Percentiles rank a stretch among this genome's conserved stretches.
Evolutionary conservation across 768 basidiomycete genomes (phyloP).

Genomic region (Mycena maculata): DNA sequence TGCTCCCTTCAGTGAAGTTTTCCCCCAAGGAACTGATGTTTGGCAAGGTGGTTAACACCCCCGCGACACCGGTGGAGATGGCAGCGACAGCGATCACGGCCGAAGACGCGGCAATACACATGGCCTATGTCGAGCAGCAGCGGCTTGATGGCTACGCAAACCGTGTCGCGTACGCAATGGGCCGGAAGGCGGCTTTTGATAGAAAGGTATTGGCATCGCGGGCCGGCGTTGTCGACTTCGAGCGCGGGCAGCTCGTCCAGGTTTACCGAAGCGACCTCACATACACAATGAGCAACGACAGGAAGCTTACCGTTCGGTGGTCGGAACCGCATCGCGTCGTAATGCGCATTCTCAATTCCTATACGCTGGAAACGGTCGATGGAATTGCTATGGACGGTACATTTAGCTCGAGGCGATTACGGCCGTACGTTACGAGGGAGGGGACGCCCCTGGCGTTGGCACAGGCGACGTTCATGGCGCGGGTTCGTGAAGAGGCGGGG

Average conservation of each 20-base stretch:
- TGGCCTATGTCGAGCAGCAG: constrained; percentile 46
- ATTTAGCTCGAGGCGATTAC: constrained; percentile 22
- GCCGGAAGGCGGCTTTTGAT: constrained; percentile 45
- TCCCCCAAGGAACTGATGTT: constrained; percentile 45
- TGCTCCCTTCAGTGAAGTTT: constrained; percentile 38
- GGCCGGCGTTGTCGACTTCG: constrained; percentile 40
- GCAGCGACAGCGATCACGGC: neutral
- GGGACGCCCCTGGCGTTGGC: constrained; percentile 22
- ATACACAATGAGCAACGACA: constrained; percentile 40
- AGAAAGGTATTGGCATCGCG: constrained; percentile 24
- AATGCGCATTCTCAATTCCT: constrained; percentile 29
- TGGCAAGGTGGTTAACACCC: constrained; percentile 44
- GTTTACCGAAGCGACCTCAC: constrained; percentile 40
- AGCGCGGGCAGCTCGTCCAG: constrained; percentile 44
- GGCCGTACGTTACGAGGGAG: constrained; percentile 12
- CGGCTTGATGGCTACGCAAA: constrained; percentile 43
- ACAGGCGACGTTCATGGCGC: constrained; percentile 11
- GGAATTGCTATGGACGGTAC: constrained; percentile 19
- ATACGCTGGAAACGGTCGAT: constrained; percentile 29
- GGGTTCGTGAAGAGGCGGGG: neutral
- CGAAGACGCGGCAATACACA: constrained; percentile 34
- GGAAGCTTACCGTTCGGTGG: constrained; percentile 47
- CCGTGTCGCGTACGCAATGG: constrained; percentile 36
- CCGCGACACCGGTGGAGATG: constrained; percentile 17
- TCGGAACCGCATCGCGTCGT: constrained; percentile 38